Evolutionary conservation across 176 grass and related monocot species (phyloP).

Genomic region (Musa itinerans): DNA sequence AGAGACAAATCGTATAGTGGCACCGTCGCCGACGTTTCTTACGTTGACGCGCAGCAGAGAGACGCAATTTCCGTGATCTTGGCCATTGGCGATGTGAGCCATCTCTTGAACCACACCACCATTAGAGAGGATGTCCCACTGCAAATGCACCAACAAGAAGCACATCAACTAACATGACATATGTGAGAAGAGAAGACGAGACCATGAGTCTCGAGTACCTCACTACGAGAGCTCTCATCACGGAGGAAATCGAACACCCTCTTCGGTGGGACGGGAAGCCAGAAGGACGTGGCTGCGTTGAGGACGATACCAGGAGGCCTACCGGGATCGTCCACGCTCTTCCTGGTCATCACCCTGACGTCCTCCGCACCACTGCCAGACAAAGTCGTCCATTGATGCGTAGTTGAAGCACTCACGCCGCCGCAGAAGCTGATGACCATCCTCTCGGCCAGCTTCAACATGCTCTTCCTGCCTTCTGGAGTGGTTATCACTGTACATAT

Average conservation of each 20-base stretch:
- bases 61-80: constrained; percentile 67
- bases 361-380: constrained; percentile 60
- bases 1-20: no score
- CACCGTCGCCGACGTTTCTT: constrained; percentile 3
- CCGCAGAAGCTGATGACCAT: constrained; percentile 82
- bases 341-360: constrained; percentile 66
- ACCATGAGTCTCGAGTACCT: constrained; percentile 19
- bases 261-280: constrained; percentile 46
- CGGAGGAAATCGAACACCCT: constrained; percentile 70
- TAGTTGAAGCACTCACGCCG: constrained; percentile 61
- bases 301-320: constrained; percentile 67
- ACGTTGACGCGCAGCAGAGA: constrained; percentile 76
- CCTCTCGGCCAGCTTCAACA: constrained; percentile 69
- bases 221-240: constrained; percentile 52
- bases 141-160: not conserved
- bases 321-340: constrained; percentile 71
- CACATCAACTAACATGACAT: no score
- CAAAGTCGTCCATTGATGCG: constrained; percentile 70
- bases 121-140: constrained; percentile 83
- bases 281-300: constrained; percentile 77
- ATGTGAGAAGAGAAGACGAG: no score
- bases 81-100: constrained; percentile 68
- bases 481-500: constrained; percentile 34
- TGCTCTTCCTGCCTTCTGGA: constrained; percentile 53
- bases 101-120: constrained; percentile 74